Conservation (phyloP, 2,329 filamentous ascomycete genomes). For the Cyclaneusma minus region DNA sequence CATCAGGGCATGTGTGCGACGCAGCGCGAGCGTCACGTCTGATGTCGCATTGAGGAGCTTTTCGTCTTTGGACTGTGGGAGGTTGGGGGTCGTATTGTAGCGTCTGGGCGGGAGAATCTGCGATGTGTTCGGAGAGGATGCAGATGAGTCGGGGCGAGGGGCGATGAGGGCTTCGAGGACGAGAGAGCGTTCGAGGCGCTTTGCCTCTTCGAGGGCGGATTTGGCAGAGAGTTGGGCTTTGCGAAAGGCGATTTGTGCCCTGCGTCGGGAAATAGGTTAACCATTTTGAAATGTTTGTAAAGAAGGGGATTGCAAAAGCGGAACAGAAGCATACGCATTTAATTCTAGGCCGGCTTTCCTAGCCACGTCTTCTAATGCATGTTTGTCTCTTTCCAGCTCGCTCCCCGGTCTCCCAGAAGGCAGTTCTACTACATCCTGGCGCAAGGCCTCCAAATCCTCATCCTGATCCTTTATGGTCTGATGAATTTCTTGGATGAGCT, state of each 20-base stretch:
- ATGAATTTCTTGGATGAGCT: constrained; percentile 69
- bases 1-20: constrained; percentile 77
- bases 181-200: constrained; percentile 60
- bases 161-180: constrained; percentile 51
- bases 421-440: constrained; percentile 63
- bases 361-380: constrained; percentile 49
- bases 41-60: constrained; percentile 58
- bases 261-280: constrained; percentile 13
- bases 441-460: constrained; percentile 68
- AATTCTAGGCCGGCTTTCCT: constrained; percentile 56
- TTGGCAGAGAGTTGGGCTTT: constrained; percentile 71
- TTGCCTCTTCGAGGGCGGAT: constrained; percentile 56
- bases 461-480: constrained; percentile 62
- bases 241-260: constrained; percentile 54
- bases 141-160: constrained; percentile 20
- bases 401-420: constrained; percentile 32
- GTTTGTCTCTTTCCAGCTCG: constrained; percentile 44
- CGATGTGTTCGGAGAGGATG: constrained; percentile 13
- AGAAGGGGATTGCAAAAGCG: background rate
- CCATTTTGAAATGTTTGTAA: constrained; percentile 8
- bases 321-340: constrained; percentile 36
- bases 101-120: constrained; percentile 21
- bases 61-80: constrained; percentile 39
- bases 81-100: constrained; percentile 5
- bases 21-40: constrained; percentile 72